Evolutionary conservation across 2,329 filamentous ascomycete species (phyloP).

Genomic region (Diaporthe humulicola): DNA sequence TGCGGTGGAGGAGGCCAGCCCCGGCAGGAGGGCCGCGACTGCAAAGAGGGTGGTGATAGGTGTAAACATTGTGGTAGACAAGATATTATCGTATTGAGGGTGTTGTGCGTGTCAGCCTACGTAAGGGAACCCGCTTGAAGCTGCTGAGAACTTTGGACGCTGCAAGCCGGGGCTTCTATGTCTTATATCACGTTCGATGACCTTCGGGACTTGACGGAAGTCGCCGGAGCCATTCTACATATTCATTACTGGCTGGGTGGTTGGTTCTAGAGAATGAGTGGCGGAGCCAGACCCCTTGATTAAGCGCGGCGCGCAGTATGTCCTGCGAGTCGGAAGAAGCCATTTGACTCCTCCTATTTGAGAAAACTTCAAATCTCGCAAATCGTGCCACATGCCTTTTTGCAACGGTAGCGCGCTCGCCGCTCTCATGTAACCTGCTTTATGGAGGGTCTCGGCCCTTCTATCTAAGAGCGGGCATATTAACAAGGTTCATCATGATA

Average conservation of each 20-base stretch:
- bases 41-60: conserved; percentile 5
- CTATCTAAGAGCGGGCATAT: conserved; percentile 19
- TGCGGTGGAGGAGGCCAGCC: neutral
- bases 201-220: conserved; percentile 19
- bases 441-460: conserved; percentile 12
- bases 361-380: conserved; percentile 2
- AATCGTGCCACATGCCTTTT: neutral
- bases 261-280: neutral
- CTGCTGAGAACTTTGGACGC: neutral
- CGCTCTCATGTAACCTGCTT: conserved; percentile 25
- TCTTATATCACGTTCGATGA: neutral
- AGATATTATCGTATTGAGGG: too few species aligned
- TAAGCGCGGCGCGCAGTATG: neutral
- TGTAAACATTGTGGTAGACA: conserved; percentile 21
- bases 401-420: conserved; percentile 15
- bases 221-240: neutral
- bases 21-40: neutral
- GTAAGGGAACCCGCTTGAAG: neutral
- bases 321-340: conserved; percentile 11
- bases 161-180: neutral
- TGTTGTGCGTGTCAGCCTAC: neutral
- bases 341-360: conserved; percentile 7
- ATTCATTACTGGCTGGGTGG: neutral
- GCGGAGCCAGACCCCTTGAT: conserved; percentile 11
- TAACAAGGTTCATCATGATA: conserved; percentile 14